These are phyloP conservation scores for Ceratocystis eucalypticola DNA, from an alignment of 2,329 filamentous ascomycete species.

Conservation along the genomic window DNA sequence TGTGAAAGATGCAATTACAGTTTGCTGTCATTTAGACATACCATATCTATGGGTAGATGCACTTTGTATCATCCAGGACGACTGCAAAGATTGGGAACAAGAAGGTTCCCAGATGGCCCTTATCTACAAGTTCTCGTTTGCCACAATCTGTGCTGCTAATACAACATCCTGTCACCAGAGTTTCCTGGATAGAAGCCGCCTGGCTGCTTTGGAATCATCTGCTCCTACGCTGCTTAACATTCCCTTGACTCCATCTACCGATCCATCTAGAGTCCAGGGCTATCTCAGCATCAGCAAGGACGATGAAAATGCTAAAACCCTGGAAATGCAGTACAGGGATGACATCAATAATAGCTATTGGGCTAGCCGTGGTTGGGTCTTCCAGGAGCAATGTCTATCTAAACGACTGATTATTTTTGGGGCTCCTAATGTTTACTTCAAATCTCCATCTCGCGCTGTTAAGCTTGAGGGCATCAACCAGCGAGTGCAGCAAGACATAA, in stretches of 20 bases:
- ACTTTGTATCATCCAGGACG: constrained; percentile 6
- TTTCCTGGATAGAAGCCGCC: background rate
- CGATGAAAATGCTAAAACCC: background rate
- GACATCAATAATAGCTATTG: too few species aligned
- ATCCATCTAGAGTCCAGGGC: background rate
- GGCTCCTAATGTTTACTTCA: too few species aligned
- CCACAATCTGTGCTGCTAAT: constrained; percentile 1
- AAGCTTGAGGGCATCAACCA: too few species aligned
- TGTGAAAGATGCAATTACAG: too few species aligned
- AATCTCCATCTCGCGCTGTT: too few species aligned
- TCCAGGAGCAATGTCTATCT: too few species aligned
- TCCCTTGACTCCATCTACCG: background rate
- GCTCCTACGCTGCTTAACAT: background rate
- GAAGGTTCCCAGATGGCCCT: constrained; percentile 14
- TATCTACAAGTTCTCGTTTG: constrained; percentile 2
- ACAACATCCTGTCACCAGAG: background rate
- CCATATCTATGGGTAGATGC: constrained; percentile 23
- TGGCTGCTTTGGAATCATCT: background rate
- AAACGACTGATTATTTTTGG: too few species aligned
- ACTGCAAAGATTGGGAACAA: constrained; percentile 21
- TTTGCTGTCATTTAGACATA: background rate
- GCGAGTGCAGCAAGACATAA: background rate
- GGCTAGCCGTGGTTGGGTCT: too few species aligned
- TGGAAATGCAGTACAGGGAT: too few species aligned
- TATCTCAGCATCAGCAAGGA: background rate